A percentile compares a stretch with the other conserved stretches of the same genome.
Evolutionary conservation across 139 green algal genomes (phyloP).

Genomic region (Coccomyxa sp.): DNA sequence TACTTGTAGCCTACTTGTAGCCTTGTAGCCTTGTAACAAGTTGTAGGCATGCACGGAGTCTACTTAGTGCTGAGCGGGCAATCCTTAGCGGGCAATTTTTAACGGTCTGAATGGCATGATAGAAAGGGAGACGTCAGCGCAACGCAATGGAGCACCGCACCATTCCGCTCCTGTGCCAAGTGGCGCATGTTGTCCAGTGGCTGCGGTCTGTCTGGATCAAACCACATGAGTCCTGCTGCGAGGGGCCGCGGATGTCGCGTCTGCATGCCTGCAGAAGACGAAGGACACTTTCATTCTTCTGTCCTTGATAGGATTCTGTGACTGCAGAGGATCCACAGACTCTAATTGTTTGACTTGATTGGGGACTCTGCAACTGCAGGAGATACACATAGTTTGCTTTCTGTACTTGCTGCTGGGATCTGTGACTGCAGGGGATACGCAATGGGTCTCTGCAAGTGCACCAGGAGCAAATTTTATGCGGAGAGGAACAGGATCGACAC

Average conservation of each 20-base stretch:
- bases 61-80: neutral
- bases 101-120: too few species aligned
- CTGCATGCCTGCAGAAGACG: constrained; percentile 49
- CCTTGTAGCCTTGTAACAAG: too few species aligned
- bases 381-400: too few species aligned
- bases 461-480: too few species aligned
- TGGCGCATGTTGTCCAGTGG: constrained; percentile 48
- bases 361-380: too few species aligned
- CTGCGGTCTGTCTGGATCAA: constrained; percentile 39
- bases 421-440: too few species aligned
- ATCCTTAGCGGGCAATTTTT: neutral
- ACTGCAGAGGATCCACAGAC: neutral
- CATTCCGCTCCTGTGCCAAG: constrained; percentile 51
- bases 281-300: neutral
- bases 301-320: too few species aligned
- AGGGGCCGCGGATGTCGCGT: constrained; percentile 56
- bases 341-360: neutral
- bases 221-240: constrained; percentile 82
- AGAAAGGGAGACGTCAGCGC: too few species aligned
- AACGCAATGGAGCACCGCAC: neutral
- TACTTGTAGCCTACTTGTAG: neutral
- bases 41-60: neutral
- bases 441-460: too few species aligned
- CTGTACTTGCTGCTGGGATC: too few species aligned
- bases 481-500: too few species aligned